Base-by-base conservation (phyloP, 225 moss, liverwort and hornwort genomes). In the Marchantia polymorpha region DNA sequence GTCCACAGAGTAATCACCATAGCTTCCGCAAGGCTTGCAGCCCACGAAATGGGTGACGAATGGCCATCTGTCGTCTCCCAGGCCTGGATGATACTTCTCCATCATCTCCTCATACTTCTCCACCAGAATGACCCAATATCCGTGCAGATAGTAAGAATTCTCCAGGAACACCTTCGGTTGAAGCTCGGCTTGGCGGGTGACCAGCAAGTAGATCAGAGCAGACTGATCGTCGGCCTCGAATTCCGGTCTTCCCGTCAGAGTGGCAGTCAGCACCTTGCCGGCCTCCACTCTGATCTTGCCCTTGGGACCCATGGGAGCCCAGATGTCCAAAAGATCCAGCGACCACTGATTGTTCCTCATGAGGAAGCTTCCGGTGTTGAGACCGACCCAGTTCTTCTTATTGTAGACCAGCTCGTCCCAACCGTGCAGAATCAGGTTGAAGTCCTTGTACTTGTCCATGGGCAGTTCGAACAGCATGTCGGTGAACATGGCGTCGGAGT, bases 41-140 rank as follows among this genome's bases (percentile, higher is more conserved):
- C 96, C 96, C 69, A 94, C 94, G 73, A 94, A 96, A 84, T 96
- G 96, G 0, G 96, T 96, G 1, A 96, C 90, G 52, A 94, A 94
- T 0, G 96, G 94, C 96, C 96, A 96, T 27, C 94, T 84, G 17
- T 92, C 94, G 58, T 94, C 96, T 26, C 92, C 96, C 0, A 88
- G 0, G 0, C 96, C 96, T 0, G 96, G 94, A 49, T 84, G 85
- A 76, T 84, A 85, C 80, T 88, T 96, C 83, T 86, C 87, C 94
- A 94, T 91, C 91, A 94, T 87, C 79, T 90, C 91, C 83, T 96
- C 96, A 14, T 90, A 94, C 19, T 72, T 76, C 78, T 90, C 90
- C 0, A 94, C 90, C 0, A 96, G 65, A 39, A 92, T 86, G 68
- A 87, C 86, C 96, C 96, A 96, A 81, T 88, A 96, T n/a, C 96